Percentiles rank a stretch among this genome's conserved stretches.
These are phyloP conservation scores for Pythium utonaiense DNA, from an alignment of 352 stramenopile genomes.

Conservation along the genomic window DNA sequence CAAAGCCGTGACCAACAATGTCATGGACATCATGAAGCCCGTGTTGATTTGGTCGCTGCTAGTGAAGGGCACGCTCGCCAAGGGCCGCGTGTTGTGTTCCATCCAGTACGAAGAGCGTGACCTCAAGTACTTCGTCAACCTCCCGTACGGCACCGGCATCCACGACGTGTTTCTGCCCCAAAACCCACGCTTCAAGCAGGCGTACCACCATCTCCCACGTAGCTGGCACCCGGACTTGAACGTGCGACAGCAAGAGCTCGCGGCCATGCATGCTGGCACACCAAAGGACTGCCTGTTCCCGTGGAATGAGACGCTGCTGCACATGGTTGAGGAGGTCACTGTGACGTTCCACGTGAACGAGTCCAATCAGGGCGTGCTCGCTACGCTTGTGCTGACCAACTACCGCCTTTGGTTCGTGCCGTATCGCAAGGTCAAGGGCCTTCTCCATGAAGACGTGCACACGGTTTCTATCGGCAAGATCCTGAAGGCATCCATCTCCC, in stretches of 20 bases:
- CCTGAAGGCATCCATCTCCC: constrained; percentile 66
- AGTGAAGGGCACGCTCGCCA: constrained; percentile 51
- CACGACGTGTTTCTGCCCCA: constrained; percentile 80
- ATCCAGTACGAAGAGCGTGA: constrained; percentile 78
- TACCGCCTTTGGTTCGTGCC: constrained; percentile 85
- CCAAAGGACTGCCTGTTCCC: constrained; percentile 78
- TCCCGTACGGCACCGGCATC: constrained; percentile 69
- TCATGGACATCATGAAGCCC: constrained; percentile 44
- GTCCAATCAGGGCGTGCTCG: constrained; percentile 77
- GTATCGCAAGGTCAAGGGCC: constrained; percentile 64
- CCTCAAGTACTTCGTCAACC: constrained; percentile 54
- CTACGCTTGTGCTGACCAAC: constrained; percentile 77
- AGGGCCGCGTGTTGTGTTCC: constrained; percentile 62
- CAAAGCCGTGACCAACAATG: constrained; percentile 5
- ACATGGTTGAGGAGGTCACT: constrained; percentile 85
- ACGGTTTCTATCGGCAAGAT: constrained; percentile 79
- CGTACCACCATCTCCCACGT: constrained; percentile 72
- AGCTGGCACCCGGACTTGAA: constrained; percentile 77
- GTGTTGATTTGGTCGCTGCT: constrained; percentile 72
- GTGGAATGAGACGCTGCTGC: constrained; percentile 78
- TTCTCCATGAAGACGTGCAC: constrained; percentile 83
- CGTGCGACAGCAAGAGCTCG: constrained; percentile 60
- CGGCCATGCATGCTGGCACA: constrained; percentile 53
- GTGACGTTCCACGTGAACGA: constrained; percentile 89
- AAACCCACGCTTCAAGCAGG: constrained; percentile 73